Conservation (phyloP, 2,329 filamentous ascomycete species). For the Amphichorda felina region DNA sequence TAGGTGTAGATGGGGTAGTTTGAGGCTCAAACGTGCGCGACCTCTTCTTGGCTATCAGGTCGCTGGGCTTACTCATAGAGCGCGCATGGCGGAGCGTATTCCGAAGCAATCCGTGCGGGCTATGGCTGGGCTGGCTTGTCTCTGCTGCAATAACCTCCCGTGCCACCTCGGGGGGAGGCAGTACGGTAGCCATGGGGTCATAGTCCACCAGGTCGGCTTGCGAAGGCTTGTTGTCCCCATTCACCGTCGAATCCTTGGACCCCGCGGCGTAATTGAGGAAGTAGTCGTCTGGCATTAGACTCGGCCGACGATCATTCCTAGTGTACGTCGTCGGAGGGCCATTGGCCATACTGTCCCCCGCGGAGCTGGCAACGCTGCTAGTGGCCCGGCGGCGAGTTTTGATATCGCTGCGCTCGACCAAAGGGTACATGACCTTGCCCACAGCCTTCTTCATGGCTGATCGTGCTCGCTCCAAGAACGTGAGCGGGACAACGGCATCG, state of each 20-base stretch:
- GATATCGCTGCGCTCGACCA: conserved; percentile 41
- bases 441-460: conserved; percentile 63
- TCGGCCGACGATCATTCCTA: conserved; percentile 39
- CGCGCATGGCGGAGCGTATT: conserved; percentile 24
- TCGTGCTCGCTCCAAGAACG: conserved; percentile 72
- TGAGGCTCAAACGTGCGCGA: conserved; percentile 5
- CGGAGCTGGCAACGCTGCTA: conserved; percentile 54
- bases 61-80: conserved; percentile 27
- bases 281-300: conserved; percentile 42
- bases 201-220: conserved; percentile 16
- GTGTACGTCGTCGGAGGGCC: conserved; percentile 32
- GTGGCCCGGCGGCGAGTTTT: conserved; percentile 41
- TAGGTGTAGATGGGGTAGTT: conserved; percentile 21
- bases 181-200: conserved; percentile 26
- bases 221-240: not conserved
- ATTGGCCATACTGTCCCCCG: conserved; percentile 37
- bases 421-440: conserved; percentile 50
- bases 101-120: conserved; percentile 3
- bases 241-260: not conserved
- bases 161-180: conserved; percentile 13
- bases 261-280: conserved; percentile 25
- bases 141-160: not conserved
- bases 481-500: conserved; percentile 79
- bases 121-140: not conserved
- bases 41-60: conserved; percentile 28